Evolutionary conservation across 192 early-diverging fungal genomes (phyloP).

Genomic region (Entrophospora sp.): DNA sequence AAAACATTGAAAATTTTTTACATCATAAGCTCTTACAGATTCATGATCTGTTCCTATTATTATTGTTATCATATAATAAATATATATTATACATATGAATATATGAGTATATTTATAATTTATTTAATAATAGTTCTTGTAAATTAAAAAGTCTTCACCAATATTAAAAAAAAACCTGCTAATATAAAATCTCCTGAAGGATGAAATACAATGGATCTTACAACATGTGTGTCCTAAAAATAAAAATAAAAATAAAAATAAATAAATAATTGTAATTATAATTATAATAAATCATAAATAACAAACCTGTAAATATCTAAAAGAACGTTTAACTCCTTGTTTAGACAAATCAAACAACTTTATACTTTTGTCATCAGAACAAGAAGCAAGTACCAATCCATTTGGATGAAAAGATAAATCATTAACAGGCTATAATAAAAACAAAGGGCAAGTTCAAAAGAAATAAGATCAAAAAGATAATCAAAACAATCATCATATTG

Average conservation of each 20-base stretch:
- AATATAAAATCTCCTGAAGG: constrained; percentile 83
- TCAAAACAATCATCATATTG: constrained; percentile 71
- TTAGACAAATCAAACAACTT: constrained; percentile 86
- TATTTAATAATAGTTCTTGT: not conserved
- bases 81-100: too few species aligned
- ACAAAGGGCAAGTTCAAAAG: not conserved
- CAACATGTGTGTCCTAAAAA: constrained; percentile 59
- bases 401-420: constrained; percentile 87
- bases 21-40: constrained; percentile 75
- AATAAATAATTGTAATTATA: not conserved
- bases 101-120: not conserved
- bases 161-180: constrained; percentile 48
- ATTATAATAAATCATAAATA: not conserved
- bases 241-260: not conserved
- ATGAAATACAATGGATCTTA: constrained; percentile 79
- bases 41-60: constrained; percentile 58
- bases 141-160: not conserved
- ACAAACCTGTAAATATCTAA: constrained; percentile 64
- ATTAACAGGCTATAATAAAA: constrained; percentile 50
- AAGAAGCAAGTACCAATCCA: constrained; percentile 78
- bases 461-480: too few species aligned
- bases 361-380: constrained; percentile 72
- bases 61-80: too few species aligned
- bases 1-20: constrained; percentile 76
- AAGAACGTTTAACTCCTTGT: constrained; percentile 68